Evolutionary conservation across 768 basidiomycete species (phyloP), one percentile per base, ranked within the genome.

Genomic region (Trametes elegans): DNA sequence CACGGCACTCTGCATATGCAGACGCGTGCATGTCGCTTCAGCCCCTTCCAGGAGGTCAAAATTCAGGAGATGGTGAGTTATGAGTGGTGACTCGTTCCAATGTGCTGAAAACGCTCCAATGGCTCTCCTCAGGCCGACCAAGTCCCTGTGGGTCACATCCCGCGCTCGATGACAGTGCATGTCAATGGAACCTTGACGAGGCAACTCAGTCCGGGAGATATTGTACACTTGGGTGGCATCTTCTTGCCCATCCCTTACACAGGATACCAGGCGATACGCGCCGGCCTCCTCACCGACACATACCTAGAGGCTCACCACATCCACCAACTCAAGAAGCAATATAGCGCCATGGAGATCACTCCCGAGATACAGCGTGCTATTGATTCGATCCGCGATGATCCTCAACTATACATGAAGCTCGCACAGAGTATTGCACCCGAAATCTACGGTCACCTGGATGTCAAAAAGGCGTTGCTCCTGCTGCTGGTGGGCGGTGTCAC

Each of bases 101-200:
- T 55, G n/a, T 42, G 41, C 53, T 35, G 42, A 19, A 65, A 35
- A 31, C 11, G 44, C 44, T n/a, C n/a, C n/a, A n/a, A 35, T 53
- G 0, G 63, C 93, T 28, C 14, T 14, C 7, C 16, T 14, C 11
- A 59, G 93, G 90, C 96, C 23, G 96, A 98, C 66, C 97, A 99
- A 85, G 97, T 99, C 1, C 97, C 97, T 21, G 96, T 99, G 42
- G 97, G 97, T 4, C 97, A 99, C 69, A 99, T 99, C 54, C 97
- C 97, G 21, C 87, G 97, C 34, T 94, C 95, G 3, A 98, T 98
- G 97, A 94, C 94, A 0, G 71, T 97, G n/a, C 94, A 99, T 67
- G 78, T 98, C 29, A 85, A 92, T 60, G 97, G 97, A 21, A 87
- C 80, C 56, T 79, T 97, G 31, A 95, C 93, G 7, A 88, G 97